phyloP scores from a whole-genome alignment of 2,329 filamentous ascomycete species.

The Verticillium alfalfae region DNA sequence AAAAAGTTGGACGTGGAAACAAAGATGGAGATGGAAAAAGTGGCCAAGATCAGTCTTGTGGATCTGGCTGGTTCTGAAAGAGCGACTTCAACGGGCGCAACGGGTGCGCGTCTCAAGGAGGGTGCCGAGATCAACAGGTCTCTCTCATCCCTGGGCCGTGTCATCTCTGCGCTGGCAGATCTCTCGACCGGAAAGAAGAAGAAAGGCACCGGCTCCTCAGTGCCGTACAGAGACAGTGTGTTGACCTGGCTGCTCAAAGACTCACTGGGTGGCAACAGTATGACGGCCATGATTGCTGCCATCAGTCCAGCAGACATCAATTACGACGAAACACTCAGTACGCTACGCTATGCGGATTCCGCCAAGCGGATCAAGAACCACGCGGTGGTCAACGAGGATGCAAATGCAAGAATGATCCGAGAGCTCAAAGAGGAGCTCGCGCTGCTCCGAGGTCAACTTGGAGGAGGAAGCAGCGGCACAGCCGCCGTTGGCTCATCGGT shows the following conservation, averaged over 20 bases:
- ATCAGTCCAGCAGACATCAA: slow-evolving; percentile 99
- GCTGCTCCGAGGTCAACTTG: slow-evolving; percentile 79
- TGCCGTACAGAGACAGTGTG: slow-evolving; percentile 95
- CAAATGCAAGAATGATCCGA: slow-evolving; percentile 97
- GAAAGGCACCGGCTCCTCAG: slow-evolving; percentile 66
- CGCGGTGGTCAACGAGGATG: slow-evolving; percentile 97
- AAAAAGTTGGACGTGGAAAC: slow-evolving; percentile 88
- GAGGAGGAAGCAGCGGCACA: slow-evolving; percentile 45
- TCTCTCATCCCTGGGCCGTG: slow-evolving; percentile 89
- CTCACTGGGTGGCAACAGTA: slow-evolving; percentile 94
- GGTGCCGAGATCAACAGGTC: slow-evolving; percentile 98
- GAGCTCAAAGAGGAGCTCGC: slow-evolving; percentile 94
- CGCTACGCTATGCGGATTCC: slow-evolving; percentile 91
- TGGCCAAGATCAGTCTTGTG: slow-evolving; percentile 95
- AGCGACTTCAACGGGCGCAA: slow-evolving; percentile 95
- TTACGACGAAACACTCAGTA: slow-evolving; percentile 95
- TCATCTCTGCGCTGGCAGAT: slow-evolving; percentile 93
- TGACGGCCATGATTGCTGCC: slow-evolving; percentile 99
- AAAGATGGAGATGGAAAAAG: slow-evolving; percentile 96
- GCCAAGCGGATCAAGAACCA: slow-evolving; percentile 99
- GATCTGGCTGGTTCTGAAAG: slow-evolving; percentile 97
- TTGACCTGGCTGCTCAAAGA: slow-evolving; percentile 97
- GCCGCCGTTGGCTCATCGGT: slow-evolving; percentile 39
- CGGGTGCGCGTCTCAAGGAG: slow-evolving; percentile 90
- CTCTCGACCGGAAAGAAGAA: slow-evolving; percentile 80